These are phyloP conservation scores for Pachyrhizus erosus DNA, from an alignment of 306 rosid species.

Conservation along the genomic window DNA sequence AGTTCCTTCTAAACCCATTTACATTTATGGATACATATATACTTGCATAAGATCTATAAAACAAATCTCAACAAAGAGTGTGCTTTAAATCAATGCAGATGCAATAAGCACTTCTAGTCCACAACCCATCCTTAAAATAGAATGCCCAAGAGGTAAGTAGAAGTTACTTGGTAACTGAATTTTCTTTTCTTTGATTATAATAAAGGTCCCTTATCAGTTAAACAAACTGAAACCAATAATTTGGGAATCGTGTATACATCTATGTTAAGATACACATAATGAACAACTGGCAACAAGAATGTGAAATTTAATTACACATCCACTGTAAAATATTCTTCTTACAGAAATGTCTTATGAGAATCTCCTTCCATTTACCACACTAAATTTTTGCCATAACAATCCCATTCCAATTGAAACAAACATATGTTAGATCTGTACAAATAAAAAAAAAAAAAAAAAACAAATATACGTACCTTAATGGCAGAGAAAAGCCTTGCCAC, in stretches of 20 bases:
- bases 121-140: conserved; percentile 24
- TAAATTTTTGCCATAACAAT: conserved; percentile 9
- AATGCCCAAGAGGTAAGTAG: conserved; percentile 17
- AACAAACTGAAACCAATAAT: conserved; percentile 12
- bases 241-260: conserved; percentile 33
- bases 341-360: conserved; percentile 23
- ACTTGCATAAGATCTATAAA: conserved; percentile 6
- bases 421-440: conserved; percentile 4
- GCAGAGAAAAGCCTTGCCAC: conserved; percentile 94
- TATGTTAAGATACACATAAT: conserved; percentile 15
- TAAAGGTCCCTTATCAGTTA: not conserved
- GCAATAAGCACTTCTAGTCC: conserved; percentile 9
- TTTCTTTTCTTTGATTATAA: conserved; percentile 14
- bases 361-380: conserved; percentile 16
- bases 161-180: conserved; percentile 3
- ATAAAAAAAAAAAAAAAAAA: too few relatives aligned
- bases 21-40: not conserved
- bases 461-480: conserved; percentile 73
- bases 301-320: not conserved
- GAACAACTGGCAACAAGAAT: conserved; percentile 24
- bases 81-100: conserved; percentile 22
- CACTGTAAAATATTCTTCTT: conserved; percentile 19
- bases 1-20: not conserved
- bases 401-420: conserved; percentile 27
- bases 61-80: not conserved